Conservation (phyloP, 2,329 filamentous ascomycete genomes). For the Dothistroma pini region DNA sequence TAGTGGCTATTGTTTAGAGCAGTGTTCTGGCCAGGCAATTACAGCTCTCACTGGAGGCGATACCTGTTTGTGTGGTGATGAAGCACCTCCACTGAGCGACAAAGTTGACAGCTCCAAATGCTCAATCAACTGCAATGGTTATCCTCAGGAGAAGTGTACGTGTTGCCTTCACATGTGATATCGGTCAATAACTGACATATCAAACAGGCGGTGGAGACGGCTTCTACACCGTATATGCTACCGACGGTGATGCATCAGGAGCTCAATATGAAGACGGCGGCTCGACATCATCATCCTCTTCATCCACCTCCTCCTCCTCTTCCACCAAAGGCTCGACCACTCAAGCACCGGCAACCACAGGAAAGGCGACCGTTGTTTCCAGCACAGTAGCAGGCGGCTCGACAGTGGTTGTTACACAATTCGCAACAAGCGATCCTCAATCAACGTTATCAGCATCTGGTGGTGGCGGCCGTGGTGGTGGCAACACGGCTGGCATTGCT, state of each 20-base stretch:
- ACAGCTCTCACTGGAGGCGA: constrained; percentile 62
- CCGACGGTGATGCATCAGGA: constrained; percentile 41
- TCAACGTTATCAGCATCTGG: constrained; percentile 46
- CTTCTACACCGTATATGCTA: constrained; percentile 52
- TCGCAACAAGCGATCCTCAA: constrained; percentile 20
- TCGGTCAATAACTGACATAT: constrained; percentile 5
- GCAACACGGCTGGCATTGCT: constrained; percentile 76
- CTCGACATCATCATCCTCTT: constrained; percentile 17
- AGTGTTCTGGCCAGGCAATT: constrained; percentile 54
- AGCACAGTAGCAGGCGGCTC: constrained; percentile 31
- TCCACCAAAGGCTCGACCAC: constrained; percentile 13
- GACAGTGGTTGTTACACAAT: constrained; percentile 37
- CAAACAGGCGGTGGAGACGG: constrained; percentile 56
- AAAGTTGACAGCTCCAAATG: constrained; percentile 60
- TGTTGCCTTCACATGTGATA: neutral
- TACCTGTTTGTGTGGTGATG: constrained; percentile 70
- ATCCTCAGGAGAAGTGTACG: constrained; percentile 56
- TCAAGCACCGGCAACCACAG: constrained; percentile 10
- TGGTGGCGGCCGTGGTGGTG: constrained; percentile 15
- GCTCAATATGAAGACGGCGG: constrained; percentile 34
- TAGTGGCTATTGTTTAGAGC: constrained; percentile 52
- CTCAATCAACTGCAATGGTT: constrained; percentile 54
- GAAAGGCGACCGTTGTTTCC: constrained; percentile 29
- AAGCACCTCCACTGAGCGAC: constrained; percentile 60
- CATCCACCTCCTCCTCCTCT: constrained; percentile 15